phyloP scores from a whole-genome alignment of 202 grass and related monocot species.

The Hordeum pubiflorum region DNA sequence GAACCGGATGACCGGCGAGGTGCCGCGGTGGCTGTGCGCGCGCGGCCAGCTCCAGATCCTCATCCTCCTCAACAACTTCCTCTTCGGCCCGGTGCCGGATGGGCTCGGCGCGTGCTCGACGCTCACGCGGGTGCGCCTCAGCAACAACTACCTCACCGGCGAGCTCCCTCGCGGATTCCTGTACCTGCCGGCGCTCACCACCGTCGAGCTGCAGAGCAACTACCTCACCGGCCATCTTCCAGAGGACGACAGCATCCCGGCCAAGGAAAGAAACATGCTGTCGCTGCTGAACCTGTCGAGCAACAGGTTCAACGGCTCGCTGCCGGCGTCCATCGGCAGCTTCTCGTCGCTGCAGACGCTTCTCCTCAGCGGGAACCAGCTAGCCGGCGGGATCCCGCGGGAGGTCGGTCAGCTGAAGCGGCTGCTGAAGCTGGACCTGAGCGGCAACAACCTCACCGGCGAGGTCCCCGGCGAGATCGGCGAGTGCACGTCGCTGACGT shows the following conservation, averaged over 20 bases:
- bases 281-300: conserved; percentile 68
- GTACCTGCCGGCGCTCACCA: conserved; percentile 60
- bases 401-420: conserved; percentile 45
- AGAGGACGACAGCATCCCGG: neutral
- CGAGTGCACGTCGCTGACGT: conserved; percentile 61
- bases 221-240: conserved; percentile 60
- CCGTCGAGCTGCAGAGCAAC: conserved; percentile 72
- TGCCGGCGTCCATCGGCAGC: conserved; percentile 59
- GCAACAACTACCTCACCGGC: conserved; percentile 74
- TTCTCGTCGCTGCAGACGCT: conserved; percentile 66
- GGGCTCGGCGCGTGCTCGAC: conserved; percentile 57
- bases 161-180: conserved; percentile 60
- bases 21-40: conserved; percentile 54
- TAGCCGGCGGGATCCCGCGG: conserved; percentile 37
- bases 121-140: conserved; percentile 60
- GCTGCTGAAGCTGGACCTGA: conserved; percentile 77
- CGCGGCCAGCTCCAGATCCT: conserved; percentile 60
- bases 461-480: conserved; percentile 51
- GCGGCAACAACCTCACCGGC: conserved; percentile 61
- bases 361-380: conserved; percentile 55
- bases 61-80: conserved; percentile 81
- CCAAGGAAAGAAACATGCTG: neutral
- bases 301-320: conserved; percentile 58
- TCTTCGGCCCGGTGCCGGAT: conserved; percentile 64
- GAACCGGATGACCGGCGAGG: conserved; percentile 57